Percentiles rank a stretch among this genome's conserved stretches.
phyloP scores from a whole-genome alignment of 2,329 filamentous ascomycete species.

The Conoideocrella luteorostrata region DNA sequence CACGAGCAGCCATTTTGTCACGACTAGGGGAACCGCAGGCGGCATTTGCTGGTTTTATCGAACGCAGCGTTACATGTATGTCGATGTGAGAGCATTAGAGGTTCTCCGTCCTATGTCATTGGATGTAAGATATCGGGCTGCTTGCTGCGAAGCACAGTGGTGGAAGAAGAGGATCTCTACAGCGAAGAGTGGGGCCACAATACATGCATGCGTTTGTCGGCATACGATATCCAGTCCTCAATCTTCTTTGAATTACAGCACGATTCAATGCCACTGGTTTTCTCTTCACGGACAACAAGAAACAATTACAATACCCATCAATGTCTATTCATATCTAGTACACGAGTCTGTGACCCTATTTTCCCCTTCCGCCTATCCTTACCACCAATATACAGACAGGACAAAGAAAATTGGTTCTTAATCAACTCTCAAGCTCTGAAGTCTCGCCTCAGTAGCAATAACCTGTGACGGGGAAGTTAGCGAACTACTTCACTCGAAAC shows the following conservation, averaged over 20 bases:
- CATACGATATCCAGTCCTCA: too few relatives aligned
- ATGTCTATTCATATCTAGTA: slow-evolving; percentile 32
- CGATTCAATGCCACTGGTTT: too few relatives aligned
- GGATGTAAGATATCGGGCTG: too few relatives aligned
- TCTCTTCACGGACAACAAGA: too few relatives aligned
- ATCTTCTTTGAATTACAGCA: too few relatives aligned
- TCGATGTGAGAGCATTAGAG: background rate
- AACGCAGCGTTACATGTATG: too few relatives aligned
- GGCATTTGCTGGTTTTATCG: too few relatives aligned
- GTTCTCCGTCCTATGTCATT: too few relatives aligned
- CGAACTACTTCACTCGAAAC: slow-evolving; percentile 1
- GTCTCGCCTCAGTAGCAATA: slow-evolving; percentile 81
- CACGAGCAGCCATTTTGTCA: background rate
- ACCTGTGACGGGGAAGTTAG: slow-evolving; percentile 49
- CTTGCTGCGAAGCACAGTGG: too few relatives aligned
- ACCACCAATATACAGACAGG: slow-evolving; percentile 32
- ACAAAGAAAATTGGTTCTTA: slow-evolving; percentile 35
- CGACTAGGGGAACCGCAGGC: background rate
- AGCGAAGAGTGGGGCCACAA: background rate
- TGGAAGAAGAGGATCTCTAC: too few relatives aligned
- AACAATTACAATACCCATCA: too few relatives aligned
- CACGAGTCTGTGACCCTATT: slow-evolving; percentile 23
- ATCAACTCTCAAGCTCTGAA: slow-evolving; percentile 82
- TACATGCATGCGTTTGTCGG: background rate
- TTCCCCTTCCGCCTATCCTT: slow-evolving; percentile 17